phyloP scores from a whole-genome alignment of 768 basidiomycete genomes.

The Butyriboletus loyo region DNA sequence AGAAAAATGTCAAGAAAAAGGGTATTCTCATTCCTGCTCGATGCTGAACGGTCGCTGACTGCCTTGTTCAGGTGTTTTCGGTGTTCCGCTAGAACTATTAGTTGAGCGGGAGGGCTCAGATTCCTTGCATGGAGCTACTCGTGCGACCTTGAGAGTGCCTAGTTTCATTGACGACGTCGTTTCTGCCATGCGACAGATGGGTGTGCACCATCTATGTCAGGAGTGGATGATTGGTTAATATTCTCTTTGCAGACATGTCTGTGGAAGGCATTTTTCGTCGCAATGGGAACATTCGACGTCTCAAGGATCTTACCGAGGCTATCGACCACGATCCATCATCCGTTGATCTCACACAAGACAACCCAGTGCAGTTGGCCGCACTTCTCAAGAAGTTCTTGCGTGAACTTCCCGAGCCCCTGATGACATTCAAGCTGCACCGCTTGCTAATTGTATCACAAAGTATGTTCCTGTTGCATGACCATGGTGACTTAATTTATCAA shows the following conservation, averaged over 20 bases:
- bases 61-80: slow-evolving; percentile 72
- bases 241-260: slow-evolving; percentile 77
- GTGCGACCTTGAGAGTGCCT: slow-evolving; percentile 81
- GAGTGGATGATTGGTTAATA: slow-evolving; percentile 1
- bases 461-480: slow-evolving; percentile 40
- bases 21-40: slow-evolving; percentile 42
- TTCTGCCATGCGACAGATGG: slow-evolving; percentile 99
- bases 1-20: slow-evolving; percentile 90
- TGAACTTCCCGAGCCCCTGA: slow-evolving; percentile 91
- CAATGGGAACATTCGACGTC: slow-evolving; percentile 93
- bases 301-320: slow-evolving; percentile 87
- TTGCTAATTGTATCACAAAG: slow-evolving; percentile 86
- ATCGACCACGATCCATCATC: slow-evolving; percentile 92
- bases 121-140: slow-evolving; percentile 86
- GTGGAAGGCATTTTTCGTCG: slow-evolving; percentile 98
- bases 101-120: slow-evolving; percentile 96
- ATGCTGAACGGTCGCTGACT: slow-evolving; percentile 7
- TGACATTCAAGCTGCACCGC: slow-evolving; percentile 92
- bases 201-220: slow-evolving; percentile 42
- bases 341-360: slow-evolving; percentile 91
- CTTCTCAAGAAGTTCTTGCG: slow-evolving; percentile 96
- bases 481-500: slow-evolving; percentile 8
- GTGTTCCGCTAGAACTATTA: slow-evolving; percentile 86
- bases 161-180: slow-evolving; percentile 98
- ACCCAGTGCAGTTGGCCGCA: slow-evolving; percentile 95